Evolutionary conservation across 257 asterid genomes (phyloP).

Genomic region (Fraxinus anomala): DNA sequence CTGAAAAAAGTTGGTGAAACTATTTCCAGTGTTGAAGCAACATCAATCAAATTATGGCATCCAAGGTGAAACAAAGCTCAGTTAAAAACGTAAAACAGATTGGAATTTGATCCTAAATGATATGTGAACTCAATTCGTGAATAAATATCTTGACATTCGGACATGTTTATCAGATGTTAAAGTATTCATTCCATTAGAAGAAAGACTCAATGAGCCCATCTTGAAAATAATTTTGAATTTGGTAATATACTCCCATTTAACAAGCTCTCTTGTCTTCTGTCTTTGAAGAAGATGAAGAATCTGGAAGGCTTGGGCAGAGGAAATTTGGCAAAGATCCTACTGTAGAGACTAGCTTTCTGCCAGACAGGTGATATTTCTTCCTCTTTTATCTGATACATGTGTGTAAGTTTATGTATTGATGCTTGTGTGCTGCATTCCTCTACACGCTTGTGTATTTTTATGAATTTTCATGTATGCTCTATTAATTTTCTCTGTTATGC

Average conservation of each 20-base stretch:
- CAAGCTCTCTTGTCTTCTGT: constrained; percentile 22
- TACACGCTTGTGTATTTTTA: background rate
- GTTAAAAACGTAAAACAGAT: background rate
- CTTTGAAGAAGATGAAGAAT: constrained; percentile 51
- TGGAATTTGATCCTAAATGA: background rate
- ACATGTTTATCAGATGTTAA: background rate
- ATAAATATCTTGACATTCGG: background rate
- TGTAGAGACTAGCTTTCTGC: constrained; percentile 96
- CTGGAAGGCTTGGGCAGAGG: constrained; percentile 40
- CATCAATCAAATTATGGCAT: background rate
- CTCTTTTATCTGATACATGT: constrained; percentile 2
- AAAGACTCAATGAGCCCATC: background rate
- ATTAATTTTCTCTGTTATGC: constrained; percentile 13
- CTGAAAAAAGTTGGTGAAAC: background rate
- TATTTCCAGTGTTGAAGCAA: background rate
- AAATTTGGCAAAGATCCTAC: constrained; percentile 94
- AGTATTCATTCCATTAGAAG: background rate
- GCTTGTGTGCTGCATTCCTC: constrained; percentile 14
- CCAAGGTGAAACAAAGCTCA: background rate
- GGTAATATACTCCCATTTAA: constrained; percentile 5
- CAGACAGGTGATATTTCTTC: constrained; percentile 72
- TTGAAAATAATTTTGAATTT: background rate
- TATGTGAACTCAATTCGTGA: background rate
- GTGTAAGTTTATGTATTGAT: background rate
- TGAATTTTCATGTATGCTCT: background rate